These are phyloP conservation scores for Globisporangium barbulae DNA, from an alignment of 352 stramenopile species.

Conservation along the genomic window DNA sequence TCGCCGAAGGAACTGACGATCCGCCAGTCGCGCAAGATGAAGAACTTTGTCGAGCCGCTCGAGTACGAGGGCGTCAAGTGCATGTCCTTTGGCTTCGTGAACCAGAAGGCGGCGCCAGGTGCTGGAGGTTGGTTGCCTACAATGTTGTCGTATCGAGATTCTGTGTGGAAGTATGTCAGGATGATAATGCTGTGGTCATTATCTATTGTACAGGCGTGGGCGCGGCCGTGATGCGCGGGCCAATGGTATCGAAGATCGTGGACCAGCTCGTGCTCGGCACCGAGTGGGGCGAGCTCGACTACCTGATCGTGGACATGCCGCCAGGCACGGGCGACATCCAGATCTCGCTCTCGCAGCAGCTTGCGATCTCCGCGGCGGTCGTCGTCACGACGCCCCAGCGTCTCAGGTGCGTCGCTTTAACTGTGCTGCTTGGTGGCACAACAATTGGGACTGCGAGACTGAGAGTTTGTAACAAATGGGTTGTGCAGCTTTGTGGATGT, in stretches of 20 bases:
- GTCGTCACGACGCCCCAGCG: slow-evolving; percentile 99
- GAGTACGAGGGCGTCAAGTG: slow-evolving; percentile 88
- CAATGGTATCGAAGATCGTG: slow-evolving; percentile 98
- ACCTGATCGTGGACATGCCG: slow-evolving; percentile 98
- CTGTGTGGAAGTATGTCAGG: slow-evolving; percentile 7
- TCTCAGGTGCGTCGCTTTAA: slow-evolving; percentile 59
- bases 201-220: slow-evolving; percentile 43
- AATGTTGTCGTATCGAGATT: slow-evolving; percentile 21
- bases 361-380: slow-evolving; percentile 97
- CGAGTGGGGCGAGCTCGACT: slow-evolving; percentile 99
- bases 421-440: no score
- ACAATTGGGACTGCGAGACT: no score
- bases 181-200: neutral
- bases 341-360: slow-evolving; percentile 96
- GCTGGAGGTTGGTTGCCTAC: slow-evolving; percentile 38
- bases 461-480: neutral
- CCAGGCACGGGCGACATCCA: slow-evolving; percentile 99
- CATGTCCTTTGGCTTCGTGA: slow-evolving; percentile 93
- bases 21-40: slow-evolving; percentile 57
- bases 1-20: slow-evolving; percentile 67
- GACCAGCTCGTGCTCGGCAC: slow-evolving; percentile 96
- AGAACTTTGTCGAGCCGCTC: slow-evolving; percentile 81
- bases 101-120: slow-evolving; percentile 79
- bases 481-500: slow-evolving; percentile 94
- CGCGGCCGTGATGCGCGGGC: slow-evolving; percentile 94